These are phyloP conservation scores for Myxozyma neotropica DNA, from an alignment of 805 yeast species.

Conservation along the genomic window DNA sequence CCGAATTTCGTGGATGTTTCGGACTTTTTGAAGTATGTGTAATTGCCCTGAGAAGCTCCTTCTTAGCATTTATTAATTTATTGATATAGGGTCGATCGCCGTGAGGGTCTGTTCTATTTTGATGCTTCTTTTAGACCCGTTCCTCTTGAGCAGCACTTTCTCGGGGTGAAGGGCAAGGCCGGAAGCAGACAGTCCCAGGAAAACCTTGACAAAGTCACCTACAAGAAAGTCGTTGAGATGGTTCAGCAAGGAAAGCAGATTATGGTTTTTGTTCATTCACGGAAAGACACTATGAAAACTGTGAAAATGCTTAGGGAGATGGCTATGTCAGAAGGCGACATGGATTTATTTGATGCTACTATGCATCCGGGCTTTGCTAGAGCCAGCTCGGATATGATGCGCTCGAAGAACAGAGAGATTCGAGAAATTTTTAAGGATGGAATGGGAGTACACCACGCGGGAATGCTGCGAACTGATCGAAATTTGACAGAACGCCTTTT, in stretches of 20 bases:
- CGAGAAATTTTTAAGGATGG: constrained; percentile 79
- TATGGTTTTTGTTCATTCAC: constrained; percentile 94
- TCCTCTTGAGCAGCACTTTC: constrained; percentile 82
- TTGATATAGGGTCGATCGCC: constrained; percentile 66
- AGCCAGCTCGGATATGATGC: constrained; percentile 65
- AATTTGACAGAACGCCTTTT: constrained; percentile 88
- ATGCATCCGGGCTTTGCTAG: constrained; percentile 43
- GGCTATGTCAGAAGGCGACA: constrained; percentile 65
- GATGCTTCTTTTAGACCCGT: constrained; percentile 93
- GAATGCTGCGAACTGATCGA: constrained; percentile 89
- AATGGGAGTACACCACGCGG: constrained; percentile 96
- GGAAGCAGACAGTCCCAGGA: constrained; percentile 63
- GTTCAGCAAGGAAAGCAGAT: constrained; percentile 65
- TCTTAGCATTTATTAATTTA: background rate
- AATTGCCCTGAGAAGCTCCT: constrained; percentile 45
- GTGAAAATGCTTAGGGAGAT: constrained; percentile 69
- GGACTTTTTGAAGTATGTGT: constrained; percentile 59
- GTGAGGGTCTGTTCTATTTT: constrained; percentile 90
- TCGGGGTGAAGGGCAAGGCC: constrained; percentile 85
- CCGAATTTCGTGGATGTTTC: constrained; percentile 94
- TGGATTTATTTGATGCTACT: constrained; percentile 49
- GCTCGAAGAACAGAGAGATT: constrained; percentile 72
- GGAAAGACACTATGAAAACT: constrained; percentile 88
- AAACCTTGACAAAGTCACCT: constrained; percentile 69
- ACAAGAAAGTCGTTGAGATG: constrained; percentile 71